Conservation (phyloP, 805 yeast species). For the Wickerhamomyces ciferrii region DNA sequence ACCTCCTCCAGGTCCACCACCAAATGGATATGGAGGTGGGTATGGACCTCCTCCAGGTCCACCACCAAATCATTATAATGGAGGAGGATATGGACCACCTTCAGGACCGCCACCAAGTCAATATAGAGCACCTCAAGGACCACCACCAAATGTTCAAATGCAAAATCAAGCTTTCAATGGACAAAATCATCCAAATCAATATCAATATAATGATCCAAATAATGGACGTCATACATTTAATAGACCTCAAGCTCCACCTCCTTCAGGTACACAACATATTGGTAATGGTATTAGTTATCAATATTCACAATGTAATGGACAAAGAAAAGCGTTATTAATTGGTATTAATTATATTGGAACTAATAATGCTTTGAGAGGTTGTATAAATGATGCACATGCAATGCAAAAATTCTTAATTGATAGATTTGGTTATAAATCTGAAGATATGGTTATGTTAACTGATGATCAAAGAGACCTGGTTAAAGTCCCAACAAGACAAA, state of each 20-base stretch:
- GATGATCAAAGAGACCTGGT: slow-evolving; percentile 36
- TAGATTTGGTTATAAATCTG: slow-evolving; percentile 16
- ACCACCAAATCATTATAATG: slow-evolving; percentile 5
- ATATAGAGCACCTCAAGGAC: slow-evolving; percentile 5
- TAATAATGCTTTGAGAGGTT: slow-evolving; percentile 51
- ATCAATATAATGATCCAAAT: neutral
- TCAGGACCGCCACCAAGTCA: slow-evolving; percentile 21
- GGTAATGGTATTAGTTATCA: slow-evolving; percentile 21
- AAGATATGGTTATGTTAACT: slow-evolving; percentile 41
- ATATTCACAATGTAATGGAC: slow-evolving; percentile 58
- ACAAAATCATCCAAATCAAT: neutral
- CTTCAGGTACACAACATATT: slow-evolving; percentile 13
- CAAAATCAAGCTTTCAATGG: neutral
- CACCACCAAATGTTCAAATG: slow-evolving; percentile 7
- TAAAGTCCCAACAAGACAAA: slow-evolving; percentile 52
- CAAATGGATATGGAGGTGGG: too few relatives aligned
- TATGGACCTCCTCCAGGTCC: slow-evolving; percentile 11
- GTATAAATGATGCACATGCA: slow-evolving; percentile 62
- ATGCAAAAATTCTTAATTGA: slow-evolving; percentile 32
- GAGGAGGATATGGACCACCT: slow-evolving; percentile 10
- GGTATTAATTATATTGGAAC: slow-evolving; percentile 68
- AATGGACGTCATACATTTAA: neutral
- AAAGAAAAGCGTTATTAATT: slow-evolving; percentile 57
- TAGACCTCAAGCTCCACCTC: slow-evolving; percentile 8
- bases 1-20: slow-evolving; percentile 22